phyloP scores from a whole-genome alignment of 2,329 filamentous ascomycete genomes.

The Fusarium poae region DNA sequence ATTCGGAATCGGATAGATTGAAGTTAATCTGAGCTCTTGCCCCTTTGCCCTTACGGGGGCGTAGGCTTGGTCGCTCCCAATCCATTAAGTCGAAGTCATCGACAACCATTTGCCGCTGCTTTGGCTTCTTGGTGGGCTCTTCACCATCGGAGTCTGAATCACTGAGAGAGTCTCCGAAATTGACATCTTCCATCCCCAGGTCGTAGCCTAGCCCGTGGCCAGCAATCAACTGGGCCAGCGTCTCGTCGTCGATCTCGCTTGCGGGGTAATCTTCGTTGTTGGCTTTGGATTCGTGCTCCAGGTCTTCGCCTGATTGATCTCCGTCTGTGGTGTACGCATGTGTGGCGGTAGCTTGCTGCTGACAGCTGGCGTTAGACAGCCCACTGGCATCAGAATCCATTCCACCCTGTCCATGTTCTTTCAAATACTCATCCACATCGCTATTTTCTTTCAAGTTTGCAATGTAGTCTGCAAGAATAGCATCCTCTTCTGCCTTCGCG shows the following conservation, averaged over 20 bases:
- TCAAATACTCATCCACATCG: conserved; percentile 61
- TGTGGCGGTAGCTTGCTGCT: conserved; percentile 68
- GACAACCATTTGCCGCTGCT: conserved; percentile 56
- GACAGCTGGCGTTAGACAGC: conserved; percentile 56
- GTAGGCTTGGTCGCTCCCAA: conserved; percentile 77
- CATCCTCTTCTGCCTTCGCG: conserved; percentile 61
- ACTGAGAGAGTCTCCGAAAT: conserved; percentile 34
- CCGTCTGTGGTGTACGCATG: conserved; percentile 48
- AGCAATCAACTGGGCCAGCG: conserved; percentile 46
- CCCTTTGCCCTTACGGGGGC: conserved; percentile 72
- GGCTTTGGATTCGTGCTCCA: conserved; percentile 14
- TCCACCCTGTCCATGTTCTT: conserved; percentile 26
- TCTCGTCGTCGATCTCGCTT: conserved; percentile 48
- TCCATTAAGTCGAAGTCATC: conserved; percentile 89
- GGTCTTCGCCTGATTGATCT: conserved; percentile 38
- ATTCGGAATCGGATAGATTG: conserved; percentile 74
- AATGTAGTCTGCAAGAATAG: conserved; percentile 77
- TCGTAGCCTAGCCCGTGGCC: conserved; percentile 43
- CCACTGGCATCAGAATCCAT: conserved; percentile 22
- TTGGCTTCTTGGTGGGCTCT: conserved; percentile 52
- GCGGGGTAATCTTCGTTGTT: conserved; percentile 22
- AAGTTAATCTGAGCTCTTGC: conserved; percentile 65
- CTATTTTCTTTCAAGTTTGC: conserved; percentile 70
- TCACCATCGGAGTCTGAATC: conserved; percentile 34
- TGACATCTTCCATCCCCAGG: conserved; percentile 30